Evolutionary conservation across 441 rosid species (phyloP).

Genomic region (Populus hybrid): DNA sequence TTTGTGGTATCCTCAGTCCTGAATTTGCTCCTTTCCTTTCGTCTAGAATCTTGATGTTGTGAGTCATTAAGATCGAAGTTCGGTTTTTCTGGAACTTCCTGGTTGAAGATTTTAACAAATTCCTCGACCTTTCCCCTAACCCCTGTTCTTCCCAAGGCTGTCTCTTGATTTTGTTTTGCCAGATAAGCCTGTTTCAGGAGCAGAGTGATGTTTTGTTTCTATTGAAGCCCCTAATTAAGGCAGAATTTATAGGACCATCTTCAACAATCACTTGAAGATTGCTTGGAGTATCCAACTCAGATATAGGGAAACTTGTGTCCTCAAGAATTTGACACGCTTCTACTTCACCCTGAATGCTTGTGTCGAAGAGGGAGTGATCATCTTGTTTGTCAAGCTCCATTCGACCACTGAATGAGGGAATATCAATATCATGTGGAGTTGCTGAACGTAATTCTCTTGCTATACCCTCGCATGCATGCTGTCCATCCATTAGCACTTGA

Average conservation of each 20-base stretch:
- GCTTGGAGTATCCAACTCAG: slow-evolving; percentile 9
- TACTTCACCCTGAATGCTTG: slow-evolving; percentile 13
- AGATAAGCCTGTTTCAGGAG: slow-evolving; percentile 21
- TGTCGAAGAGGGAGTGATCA: background rate
- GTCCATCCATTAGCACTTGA: slow-evolving; percentile 32
- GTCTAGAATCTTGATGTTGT: slow-evolving; percentile 33
- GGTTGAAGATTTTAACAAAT: too few species aligned
- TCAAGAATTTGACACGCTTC: slow-evolving; percentile 20
- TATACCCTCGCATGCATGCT: slow-evolving; percentile 21
- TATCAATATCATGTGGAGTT: slow-evolving; percentile 18
- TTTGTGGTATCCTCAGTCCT: slow-evolving; percentile 21
- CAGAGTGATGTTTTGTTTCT: slow-evolving; percentile 19
- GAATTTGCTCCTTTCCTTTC: slow-evolving; percentile 37
- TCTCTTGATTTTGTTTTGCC: slow-evolving; percentile 28
- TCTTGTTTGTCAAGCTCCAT: slow-evolving; percentile 5
- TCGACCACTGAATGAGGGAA: slow-evolving; percentile 16
- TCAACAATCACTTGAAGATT: slow-evolving; percentile 10
- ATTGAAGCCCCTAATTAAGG: slow-evolving; percentile 8
- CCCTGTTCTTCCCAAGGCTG: slow-evolving; percentile 36
- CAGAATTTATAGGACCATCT: background rate
- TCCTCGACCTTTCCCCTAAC: slow-evolving; percentile 67
- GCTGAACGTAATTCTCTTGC: slow-evolving; percentile 14
- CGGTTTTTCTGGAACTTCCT: too few species aligned
- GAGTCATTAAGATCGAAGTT: too few species aligned
- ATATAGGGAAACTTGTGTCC: slow-evolving; percentile 18